A percentile compares a stretch with the other conserved stretches of the same genome.
These are phyloP conservation scores for Cyclanthera cordifolia DNA, from an alignment of 306 rosid genomes.

Conservation along the genomic window DNA sequence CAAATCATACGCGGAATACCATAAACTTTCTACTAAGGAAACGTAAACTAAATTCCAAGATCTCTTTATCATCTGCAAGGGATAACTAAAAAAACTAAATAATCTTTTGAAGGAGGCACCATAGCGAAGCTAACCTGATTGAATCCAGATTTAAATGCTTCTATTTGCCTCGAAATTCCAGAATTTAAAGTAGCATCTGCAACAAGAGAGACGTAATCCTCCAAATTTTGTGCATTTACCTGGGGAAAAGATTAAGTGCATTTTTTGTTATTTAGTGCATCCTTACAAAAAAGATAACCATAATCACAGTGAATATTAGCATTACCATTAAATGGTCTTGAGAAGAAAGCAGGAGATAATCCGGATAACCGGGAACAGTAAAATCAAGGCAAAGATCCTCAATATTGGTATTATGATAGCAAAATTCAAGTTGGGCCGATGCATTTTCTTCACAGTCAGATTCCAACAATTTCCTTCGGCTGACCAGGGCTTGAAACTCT, in stretches of 20 bases:
- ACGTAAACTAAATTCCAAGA: neutral
- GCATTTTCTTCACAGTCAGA: conserved; percentile 30
- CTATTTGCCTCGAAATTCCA: conserved; percentile 84
- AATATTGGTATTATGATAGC: conserved; percentile 46
- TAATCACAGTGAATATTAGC: conserved; percentile 5
- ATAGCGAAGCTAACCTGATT: conserved; percentile 47
- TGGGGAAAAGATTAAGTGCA: conserved; percentile 20
- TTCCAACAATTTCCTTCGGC: conserved; percentile 34
- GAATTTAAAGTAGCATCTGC: conserved; percentile 60
- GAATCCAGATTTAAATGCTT: conserved; percentile 85
- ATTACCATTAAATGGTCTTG: conserved; percentile 47
- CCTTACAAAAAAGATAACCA: conserved; percentile 1
- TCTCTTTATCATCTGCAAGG: neutral
- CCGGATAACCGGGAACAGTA: conserved; percentile 89
- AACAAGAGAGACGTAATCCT: conserved; percentile 54
- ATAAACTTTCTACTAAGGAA: neutral
- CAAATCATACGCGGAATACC: neutral
- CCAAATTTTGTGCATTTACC: conserved; percentile 73
- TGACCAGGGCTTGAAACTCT: conserved; percentile 77
- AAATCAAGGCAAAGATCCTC: conserved; percentile 97
- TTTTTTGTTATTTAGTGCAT: neutral
- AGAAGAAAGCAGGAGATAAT: conserved; percentile 47
- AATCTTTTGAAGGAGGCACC: neutral
- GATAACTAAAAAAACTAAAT: neutral
- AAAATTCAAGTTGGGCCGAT: conserved; percentile 22